Evolutionary conservation across 495 filamentous ascomycete species (phyloP).

Genomic region (Aspergillus bridgeri): DNA sequence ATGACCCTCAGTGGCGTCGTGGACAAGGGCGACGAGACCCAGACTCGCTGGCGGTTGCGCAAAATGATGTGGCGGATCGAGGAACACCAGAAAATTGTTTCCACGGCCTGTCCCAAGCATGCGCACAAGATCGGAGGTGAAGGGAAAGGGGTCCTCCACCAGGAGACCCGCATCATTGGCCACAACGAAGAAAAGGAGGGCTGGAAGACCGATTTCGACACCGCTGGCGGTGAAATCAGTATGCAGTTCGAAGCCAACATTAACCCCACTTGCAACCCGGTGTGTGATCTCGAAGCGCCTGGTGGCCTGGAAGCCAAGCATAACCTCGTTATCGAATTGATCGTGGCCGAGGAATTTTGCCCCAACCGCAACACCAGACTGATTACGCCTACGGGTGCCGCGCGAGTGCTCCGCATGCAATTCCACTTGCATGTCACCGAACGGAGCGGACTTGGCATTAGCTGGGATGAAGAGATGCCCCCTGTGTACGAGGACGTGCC

Average conservation of each 20-base stretch:
- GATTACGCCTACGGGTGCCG: conserved; percentile 82
- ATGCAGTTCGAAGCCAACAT: conserved; percentile 76
- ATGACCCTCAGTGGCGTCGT: conserved; percentile 78
- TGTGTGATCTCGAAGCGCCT: conserved; percentile 78
- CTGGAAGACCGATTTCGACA: conserved; percentile 94
- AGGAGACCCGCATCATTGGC: conserved; percentile 72
- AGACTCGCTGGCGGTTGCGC: conserved; percentile 80
- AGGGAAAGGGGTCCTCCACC: conserved; percentile 73
- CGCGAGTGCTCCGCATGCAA: conserved; percentile 89
- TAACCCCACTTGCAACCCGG: conserved; percentile 55
- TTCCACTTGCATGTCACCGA: conserved; percentile 80
- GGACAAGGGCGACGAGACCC: conserved; percentile 56
- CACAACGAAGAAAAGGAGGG: conserved; percentile 72
- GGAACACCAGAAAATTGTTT: conserved; percentile 74
- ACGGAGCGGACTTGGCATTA: conserved; percentile 82
- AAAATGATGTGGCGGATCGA: conserved; percentile 93
- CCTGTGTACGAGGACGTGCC: conserved; percentile 95
- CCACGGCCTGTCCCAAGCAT: conserved; percentile 79
- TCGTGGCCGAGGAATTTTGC: conserved; percentile 88
- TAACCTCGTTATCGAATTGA: conserved; percentile 85
- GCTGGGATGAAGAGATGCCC: conserved; percentile 95
- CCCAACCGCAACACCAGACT: conserved; percentile 64
- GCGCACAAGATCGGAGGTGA: conserved; percentile 65
- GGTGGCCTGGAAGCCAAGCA: conserved; percentile 78
- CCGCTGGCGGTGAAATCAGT: conserved; percentile 68